Base-by-base conservation (phyloP, 345 rosid species). In the Iberis pinnata region DNA sequence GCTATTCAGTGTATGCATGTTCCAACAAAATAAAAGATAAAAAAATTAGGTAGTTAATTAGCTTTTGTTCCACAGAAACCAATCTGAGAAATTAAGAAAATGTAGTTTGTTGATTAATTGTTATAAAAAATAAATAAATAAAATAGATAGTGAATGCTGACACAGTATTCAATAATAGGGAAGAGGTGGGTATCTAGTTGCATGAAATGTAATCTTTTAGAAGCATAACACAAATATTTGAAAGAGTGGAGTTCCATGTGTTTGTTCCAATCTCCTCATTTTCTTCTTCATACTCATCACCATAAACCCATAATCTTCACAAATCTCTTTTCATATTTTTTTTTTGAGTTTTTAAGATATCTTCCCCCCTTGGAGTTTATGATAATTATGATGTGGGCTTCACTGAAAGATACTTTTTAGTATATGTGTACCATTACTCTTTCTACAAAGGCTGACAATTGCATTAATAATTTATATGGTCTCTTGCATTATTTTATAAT, bases 211-310 rank as follows among this genome's bases (percentile, higher is more conserved):
- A 17, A 55, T 55, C 36, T n/a, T 53, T 54, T 54, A 4, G 25
- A 25, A 12, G 48, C 38, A 26, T 8, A 26, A 22, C 49, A 22
- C 6, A 32, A 32, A 61, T 43, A 62, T 35, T 20, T 43, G 39
- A 24, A 25, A 33, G 45, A 61, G 68, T 63, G 60, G 68, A 63
- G 32, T 54, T 63, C 54, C 60, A 45, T 27, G 61, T 63, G 47
- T 63, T 63, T 12, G 55, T 54, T 63, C 55, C 42, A 47, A 63
- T 63, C 68, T 54, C 13, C 35, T 40, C 49, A 2, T 15, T 25
- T 18, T 59, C 31, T 6, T 35, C 22, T 39, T 60, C 6, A 7
- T 13, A 40, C 39, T 39, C 47, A 60, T 31, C 39, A 55, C 26
- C 37, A 55, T 27, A 26, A 54, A 54, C 48, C 40, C 46, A 47